A percentile compares a stretch with the other conserved stretches of the same genome.
These are phyloP conservation scores for Cichorium intybus DNA, from an alignment of 140 eudicot species.

Conservation along the genomic window DNA sequence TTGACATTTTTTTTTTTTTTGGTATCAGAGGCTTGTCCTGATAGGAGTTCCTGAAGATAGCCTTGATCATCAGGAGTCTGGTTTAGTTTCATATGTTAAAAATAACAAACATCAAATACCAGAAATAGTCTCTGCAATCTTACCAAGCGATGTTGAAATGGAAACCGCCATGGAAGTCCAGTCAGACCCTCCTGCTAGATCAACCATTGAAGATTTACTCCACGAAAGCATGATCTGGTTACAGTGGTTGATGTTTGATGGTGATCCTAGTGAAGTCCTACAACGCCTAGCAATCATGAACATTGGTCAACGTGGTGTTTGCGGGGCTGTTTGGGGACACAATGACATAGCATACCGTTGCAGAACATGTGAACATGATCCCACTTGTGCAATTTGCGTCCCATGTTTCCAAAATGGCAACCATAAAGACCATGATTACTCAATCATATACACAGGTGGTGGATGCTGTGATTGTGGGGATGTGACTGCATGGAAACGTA, in stretches of 20 bases:
- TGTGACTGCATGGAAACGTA: slow-evolving; percentile 95
- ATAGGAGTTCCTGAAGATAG: slow-evolving; percentile 58
- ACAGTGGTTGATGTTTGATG: slow-evolving; percentile 96
- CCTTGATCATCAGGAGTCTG: slow-evolving; percentile 51
- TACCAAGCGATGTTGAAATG: slow-evolving; percentile 68
- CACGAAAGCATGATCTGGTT: slow-evolving; percentile 85
- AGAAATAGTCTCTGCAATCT: slow-evolving; percentile 55
- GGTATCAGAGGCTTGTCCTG: slow-evolving; percentile 65
- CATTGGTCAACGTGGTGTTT: slow-evolving; percentile 79
- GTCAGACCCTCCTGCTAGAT: slow-evolving; percentile 30
- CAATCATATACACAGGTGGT: slow-evolving; percentile 91
- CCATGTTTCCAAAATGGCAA: slow-evolving; percentile 93
- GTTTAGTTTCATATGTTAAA: slow-evolving; percentile 54
- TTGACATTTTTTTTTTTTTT: background rate
- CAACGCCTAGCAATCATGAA: slow-evolving; percentile 45
- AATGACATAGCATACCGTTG: slow-evolving; percentile 93
- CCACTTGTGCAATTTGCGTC: slow-evolving; percentile 97
- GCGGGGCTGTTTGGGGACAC: slow-evolving; percentile 98
- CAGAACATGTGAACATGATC: slow-evolving; percentile 96
- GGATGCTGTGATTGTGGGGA: slow-evolving; percentile 99
- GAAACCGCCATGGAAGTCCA: slow-evolving; percentile 39
- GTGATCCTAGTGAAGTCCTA: slow-evolving; percentile 58
- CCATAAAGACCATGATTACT: slow-evolving; percentile 90
- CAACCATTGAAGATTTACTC: slow-evolving; percentile 38
- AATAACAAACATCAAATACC: slow-evolving; percentile 32